Evolutionary conservation across 352 stramenopile species (phyloP).

Genomic region (Proteromonas lacertae): DNA sequence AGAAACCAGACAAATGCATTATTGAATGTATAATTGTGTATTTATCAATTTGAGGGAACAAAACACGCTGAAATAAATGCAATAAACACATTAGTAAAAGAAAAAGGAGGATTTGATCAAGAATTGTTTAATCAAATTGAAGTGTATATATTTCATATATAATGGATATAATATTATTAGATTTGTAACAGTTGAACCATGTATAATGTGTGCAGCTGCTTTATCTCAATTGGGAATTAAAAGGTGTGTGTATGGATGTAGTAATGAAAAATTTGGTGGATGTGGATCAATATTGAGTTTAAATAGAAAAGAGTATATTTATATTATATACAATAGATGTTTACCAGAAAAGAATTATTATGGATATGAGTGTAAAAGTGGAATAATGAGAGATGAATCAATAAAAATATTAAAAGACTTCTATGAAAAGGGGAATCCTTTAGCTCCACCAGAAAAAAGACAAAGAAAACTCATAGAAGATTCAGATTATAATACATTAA

Average conservation of each 20-base stretch:
- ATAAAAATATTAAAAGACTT: constrained; percentile 38
- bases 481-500: too few species aligned
- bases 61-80: constrained; percentile 54
- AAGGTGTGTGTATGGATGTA: constrained; percentile 40
- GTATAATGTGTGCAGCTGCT: constrained; percentile 64
- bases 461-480: too few species aligned
- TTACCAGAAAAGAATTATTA: constrained; percentile 5
- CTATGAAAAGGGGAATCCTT: constrained; percentile 42
- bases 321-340: too few species aligned
- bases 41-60: constrained; percentile 13
- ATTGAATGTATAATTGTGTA: constrained; percentile 5
- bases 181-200: constrained; percentile 59
- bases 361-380: constrained; percentile 19
- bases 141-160: not conserved
- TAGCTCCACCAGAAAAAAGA: constrained; percentile 9
- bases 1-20: constrained; percentile 45
- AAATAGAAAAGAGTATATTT: constrained; percentile 23
- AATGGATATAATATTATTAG: too few species aligned
- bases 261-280: constrained; percentile 59
- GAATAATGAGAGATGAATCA: constrained; percentile 36
- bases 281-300: constrained; percentile 47
- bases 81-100: constrained; percentile 28
- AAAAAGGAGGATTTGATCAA: constrained; percentile 3
- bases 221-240: constrained; percentile 29
- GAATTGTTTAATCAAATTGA: constrained; percentile 1